Evolutionary conservation across 192 early-diverging fungal species (phyloP).

Genomic region (Backusella psychrophila): DNA sequence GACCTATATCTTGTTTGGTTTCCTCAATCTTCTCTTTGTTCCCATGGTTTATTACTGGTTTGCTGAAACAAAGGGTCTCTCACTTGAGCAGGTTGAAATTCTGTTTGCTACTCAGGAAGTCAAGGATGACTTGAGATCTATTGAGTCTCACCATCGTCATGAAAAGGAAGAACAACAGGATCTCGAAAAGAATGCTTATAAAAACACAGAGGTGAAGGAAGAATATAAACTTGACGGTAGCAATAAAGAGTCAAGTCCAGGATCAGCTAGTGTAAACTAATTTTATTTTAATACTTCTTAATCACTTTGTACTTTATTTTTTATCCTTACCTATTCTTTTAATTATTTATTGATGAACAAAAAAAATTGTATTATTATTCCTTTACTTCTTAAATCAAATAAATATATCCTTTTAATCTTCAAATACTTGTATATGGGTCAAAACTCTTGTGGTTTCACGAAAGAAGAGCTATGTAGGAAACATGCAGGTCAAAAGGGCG

Average conservation of each 20-base stretch:
- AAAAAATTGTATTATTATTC: not conserved
- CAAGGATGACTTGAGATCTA: conserved; percentile 13
- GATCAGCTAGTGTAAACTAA: not conserved
- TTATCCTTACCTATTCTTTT: not conserved
- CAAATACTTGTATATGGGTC: not conserved
- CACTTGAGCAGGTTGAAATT: conserved; percentile 58
- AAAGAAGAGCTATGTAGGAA: not conserved
- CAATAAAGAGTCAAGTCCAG: not conserved
- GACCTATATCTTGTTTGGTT: conserved; percentile 57
- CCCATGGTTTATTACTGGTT: conserved; percentile 60
- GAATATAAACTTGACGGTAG: not conserved
- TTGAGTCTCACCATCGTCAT: conserved; percentile 8
- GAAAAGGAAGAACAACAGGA: not conserved
- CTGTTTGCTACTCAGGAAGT: conserved; percentile 27
- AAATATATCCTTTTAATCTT: not conserved
- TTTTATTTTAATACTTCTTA: not conserved
- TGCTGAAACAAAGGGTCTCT: conserved; percentile 83
- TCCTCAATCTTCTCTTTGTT: conserved; percentile 45
- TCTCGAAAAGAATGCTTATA: not conserved
- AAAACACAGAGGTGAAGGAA: not conserved
- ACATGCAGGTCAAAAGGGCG: not conserved
- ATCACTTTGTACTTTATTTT: not conserved
- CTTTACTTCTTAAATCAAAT: not conserved
- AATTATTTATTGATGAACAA: not conserved
- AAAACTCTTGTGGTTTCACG: not conserved